Evolutionary conservation across 2,329 filamentous ascomycete genomes (phyloP).

Genomic region (Exophiala sideris): DNA sequence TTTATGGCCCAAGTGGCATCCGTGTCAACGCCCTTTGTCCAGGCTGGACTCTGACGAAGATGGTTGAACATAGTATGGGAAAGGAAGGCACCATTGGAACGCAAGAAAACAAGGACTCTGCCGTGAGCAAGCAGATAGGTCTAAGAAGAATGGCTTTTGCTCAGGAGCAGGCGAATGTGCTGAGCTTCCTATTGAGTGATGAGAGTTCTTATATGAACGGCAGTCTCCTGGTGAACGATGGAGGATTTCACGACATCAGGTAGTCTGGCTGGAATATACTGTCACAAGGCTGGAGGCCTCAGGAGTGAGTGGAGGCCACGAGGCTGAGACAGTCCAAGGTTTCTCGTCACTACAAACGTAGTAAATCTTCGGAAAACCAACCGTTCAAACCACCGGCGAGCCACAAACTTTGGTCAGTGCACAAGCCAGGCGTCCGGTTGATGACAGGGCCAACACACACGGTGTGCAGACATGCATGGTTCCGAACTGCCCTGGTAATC

Average conservation of each 20-base stretch:
- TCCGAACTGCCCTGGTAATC: too few relatives aligned
- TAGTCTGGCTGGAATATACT: not conserved
- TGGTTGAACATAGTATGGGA: slow-evolving; percentile 20
- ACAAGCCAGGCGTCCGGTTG: too few relatives aligned
- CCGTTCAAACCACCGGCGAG: too few relatives aligned
- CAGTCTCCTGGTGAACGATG: slow-evolving; percentile 16
- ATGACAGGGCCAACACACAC: too few relatives aligned
- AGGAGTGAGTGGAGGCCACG: too few relatives aligned
- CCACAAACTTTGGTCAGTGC: too few relatives aligned
- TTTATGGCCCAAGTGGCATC: slow-evolving; percentile 21
- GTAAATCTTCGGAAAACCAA: too few relatives aligned
- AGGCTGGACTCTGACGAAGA: slow-evolving; percentile 22
- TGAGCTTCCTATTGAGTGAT: slow-evolving; percentile 22
- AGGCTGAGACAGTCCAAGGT: too few relatives aligned
- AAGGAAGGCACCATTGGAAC: slow-evolving; percentile 20
- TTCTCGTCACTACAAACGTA: too few relatives aligned
- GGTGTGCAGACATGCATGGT: too few relatives aligned
- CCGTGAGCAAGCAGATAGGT: slow-evolving; percentile 13
- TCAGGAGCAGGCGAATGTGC: slow-evolving; percentile 21
- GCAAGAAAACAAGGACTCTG: slow-evolving; percentile 19
- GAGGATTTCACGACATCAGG: slow-evolving; percentile 23
- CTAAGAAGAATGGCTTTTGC: slow-evolving; percentile 20
- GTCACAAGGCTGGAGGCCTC: too few relatives aligned
- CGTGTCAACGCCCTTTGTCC: slow-evolving; percentile 24
- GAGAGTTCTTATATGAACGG: slow-evolving; percentile 25